These are phyloP conservation scores for Cytospora leucostoma DNA, from an alignment of 2,329 filamentous ascomycete genomes.

Conservation along the genomic window DNA sequence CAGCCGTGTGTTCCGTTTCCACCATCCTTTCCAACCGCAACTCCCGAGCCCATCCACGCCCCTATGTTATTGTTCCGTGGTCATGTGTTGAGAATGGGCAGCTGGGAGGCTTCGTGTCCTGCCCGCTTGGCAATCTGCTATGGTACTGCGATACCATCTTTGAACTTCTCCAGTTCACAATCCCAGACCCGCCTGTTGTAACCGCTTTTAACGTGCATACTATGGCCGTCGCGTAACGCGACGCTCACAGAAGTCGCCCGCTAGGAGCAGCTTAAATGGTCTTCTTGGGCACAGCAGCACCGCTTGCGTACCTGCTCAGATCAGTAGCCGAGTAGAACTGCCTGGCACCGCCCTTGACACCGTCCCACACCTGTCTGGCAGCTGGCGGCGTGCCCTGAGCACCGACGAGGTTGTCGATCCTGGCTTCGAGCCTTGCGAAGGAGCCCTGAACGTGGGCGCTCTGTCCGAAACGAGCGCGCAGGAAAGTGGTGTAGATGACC, in stretches of 20 bases:
- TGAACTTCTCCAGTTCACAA: not conserved
- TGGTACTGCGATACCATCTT: not conserved
- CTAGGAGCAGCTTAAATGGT: conserved; percentile 47
- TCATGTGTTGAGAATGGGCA: not conserved
- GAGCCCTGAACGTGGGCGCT: conserved; percentile 89
- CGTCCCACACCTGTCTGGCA: conserved; percentile 78
- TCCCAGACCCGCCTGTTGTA: not conserved
- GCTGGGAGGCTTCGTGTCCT: not conserved
- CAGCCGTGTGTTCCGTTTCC: not conserved
- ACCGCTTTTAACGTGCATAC: not conserved
- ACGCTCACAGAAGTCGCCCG: not conserved
- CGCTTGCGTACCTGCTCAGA: conserved; percentile 69
- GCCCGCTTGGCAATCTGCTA: not conserved
- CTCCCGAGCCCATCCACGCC: not conserved
- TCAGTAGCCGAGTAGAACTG: conserved; percentile 82
- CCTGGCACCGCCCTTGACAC: conserved; percentile 69
- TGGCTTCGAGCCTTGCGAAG: conserved; percentile 70
- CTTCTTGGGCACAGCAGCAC: conserved; percentile 64
- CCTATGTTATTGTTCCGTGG: not conserved
- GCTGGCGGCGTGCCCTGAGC: conserved; percentile 84
- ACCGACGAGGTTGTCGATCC: conserved; percentile 78
- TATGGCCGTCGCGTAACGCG: not conserved
- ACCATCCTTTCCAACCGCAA: not conserved
- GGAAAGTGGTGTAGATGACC: conserved; percentile 83
- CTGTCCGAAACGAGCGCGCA: conserved; percentile 86